Evolutionary conservation across 2,329 filamentous ascomycete genomes (phyloP).

Genomic region (Fusarium kyushuense): DNA sequence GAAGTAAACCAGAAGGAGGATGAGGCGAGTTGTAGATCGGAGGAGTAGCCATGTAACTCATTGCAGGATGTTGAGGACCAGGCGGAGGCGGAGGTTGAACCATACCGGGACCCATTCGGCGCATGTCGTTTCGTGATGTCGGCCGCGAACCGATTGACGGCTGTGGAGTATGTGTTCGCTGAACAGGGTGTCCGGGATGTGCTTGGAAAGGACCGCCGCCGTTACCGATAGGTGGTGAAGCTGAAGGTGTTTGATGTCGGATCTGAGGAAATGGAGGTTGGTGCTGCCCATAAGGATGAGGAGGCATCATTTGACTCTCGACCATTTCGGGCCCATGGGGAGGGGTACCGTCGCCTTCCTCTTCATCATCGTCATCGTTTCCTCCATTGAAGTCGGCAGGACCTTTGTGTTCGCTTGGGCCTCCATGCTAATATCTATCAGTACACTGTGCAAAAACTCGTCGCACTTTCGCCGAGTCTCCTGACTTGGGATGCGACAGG

Average conservation of each 20-base stretch:
- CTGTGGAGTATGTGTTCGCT: slow-evolving; percentile 84
- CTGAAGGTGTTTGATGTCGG: slow-evolving; percentile 83
- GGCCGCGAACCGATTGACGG: slow-evolving; percentile 74
- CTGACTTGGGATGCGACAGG: slow-evolving; percentile 7
- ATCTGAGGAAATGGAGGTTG: slow-evolving; percentile 79
- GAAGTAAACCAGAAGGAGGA: slow-evolving; percentile 40
- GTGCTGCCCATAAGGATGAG: slow-evolving; percentile 74
- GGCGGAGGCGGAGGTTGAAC: slow-evolving; percentile 67
- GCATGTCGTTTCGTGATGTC: slow-evolving; percentile 82
- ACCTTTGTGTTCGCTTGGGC: slow-evolving; percentile 95
- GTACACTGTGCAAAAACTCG: slow-evolving; percentile 4
- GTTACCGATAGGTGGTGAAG: slow-evolving; percentile 88
- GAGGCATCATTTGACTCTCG: slow-evolving; percentile 73
- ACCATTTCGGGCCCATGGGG: slow-evolving; percentile 71
- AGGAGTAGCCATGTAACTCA: slow-evolving; percentile 86
- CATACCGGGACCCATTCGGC: slow-evolving; percentile 80
- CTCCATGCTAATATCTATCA: slow-evolving; percentile 76
- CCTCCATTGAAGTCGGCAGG: slow-evolving; percentile 91
- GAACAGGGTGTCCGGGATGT: slow-evolving; percentile 55
- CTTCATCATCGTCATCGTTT: slow-evolving; percentile 86
- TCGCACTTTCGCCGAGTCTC: background rate
- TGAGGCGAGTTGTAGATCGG: slow-evolving; percentile 79
- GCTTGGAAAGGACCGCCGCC: slow-evolving; percentile 76
- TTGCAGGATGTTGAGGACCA: slow-evolving; percentile 70
- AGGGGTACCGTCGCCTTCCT: slow-evolving; percentile 76